Evolutionary conservation across 306 rosid species (phyloP).

Genomic region (Lathyrus oleraceus): DNA sequence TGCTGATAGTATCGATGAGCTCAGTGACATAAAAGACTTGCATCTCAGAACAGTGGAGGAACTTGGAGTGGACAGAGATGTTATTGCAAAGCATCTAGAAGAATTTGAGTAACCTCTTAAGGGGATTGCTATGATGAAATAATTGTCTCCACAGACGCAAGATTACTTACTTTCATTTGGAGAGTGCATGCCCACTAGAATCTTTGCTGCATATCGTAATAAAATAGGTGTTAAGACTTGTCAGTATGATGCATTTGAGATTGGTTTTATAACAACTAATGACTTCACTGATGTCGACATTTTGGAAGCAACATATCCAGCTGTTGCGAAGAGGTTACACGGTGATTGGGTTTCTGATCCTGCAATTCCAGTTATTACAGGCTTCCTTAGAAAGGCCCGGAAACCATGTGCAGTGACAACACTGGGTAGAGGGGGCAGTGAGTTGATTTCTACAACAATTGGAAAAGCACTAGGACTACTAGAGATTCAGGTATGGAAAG

Average conservation of each 20-base stretch:
- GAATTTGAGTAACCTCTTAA: constrained; percentile 91
- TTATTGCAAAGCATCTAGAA: constrained; percentile 63
- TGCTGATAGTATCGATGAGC: constrained; percentile 64
- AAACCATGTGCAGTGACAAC: constrained; percentile 92
- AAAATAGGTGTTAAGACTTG: constrained; percentile 71
- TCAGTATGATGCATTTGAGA: constrained; percentile 97
- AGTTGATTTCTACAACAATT: constrained; percentile 91
- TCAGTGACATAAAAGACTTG: constrained; percentile 62
- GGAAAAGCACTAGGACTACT: constrained; percentile 92
- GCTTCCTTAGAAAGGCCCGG: constrained; percentile 97
- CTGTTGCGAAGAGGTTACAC: constrained; percentile 79
- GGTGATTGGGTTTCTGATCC: constrained; percentile 81
- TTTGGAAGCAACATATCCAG: constrained; percentile 97
- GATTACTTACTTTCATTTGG: constrained; percentile 97
- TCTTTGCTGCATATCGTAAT: constrained; percentile 81
- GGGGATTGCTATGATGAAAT: constrained; percentile 97
- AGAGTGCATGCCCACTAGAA: constrained; percentile 98
- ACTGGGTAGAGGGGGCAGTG: constrained; percentile 97
- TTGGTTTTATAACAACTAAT: constrained; percentile 89
- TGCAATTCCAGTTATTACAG: constrained; percentile 92
- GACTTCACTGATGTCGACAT: constrained; percentile 98
- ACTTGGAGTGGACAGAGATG: constrained; percentile 68
- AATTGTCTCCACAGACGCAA: constrained; percentile 77
- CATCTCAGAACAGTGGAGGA: constrained; percentile 69
- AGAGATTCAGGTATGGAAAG: constrained; percentile 99